These are phyloP conservation scores for Pythium guiyangense DNA, from an alignment of 352 stramenopile genomes.

Conservation along the genomic window DNA sequence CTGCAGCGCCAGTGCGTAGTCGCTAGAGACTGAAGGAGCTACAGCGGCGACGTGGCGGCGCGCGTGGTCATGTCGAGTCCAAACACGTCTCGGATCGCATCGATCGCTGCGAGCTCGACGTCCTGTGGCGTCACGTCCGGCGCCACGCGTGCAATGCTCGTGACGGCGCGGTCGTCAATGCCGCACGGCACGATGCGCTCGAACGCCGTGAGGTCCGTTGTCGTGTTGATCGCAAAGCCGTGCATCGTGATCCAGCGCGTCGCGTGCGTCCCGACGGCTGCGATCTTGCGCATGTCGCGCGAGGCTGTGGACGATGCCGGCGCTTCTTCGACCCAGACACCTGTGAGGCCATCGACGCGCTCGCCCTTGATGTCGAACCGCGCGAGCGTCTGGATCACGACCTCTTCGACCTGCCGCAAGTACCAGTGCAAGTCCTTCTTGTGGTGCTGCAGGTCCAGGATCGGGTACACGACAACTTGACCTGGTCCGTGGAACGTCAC, in stretches of 20 bases:
- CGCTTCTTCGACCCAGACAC: slow-evolving; percentile 93
- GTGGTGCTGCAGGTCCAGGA: slow-evolving; percentile 94
- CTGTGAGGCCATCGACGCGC: slow-evolving; percentile 90
- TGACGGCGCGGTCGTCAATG: slow-evolving; percentile 89
- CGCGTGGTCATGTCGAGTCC: slow-evolving; percentile 52
- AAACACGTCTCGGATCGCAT: slow-evolving; percentile 69
- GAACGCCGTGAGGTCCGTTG: slow-evolving; percentile 90
- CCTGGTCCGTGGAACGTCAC: slow-evolving; percentile 98
- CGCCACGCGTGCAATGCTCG: slow-evolving; percentile 62
- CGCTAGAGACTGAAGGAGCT: not conserved
- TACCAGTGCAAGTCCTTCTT: slow-evolving; percentile 98
- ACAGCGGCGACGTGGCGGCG: slow-evolving; percentile 31
- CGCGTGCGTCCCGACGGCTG: slow-evolving; percentile 93
- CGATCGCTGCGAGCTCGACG: slow-evolving; percentile 64
- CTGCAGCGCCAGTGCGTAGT: too few species aligned
- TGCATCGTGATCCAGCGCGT: slow-evolving; percentile 98
- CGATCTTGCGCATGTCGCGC: slow-evolving; percentile 92
- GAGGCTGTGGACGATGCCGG: not conserved
- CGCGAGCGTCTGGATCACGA: slow-evolving; percentile 91
- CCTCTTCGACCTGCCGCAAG: slow-evolving; percentile 93
- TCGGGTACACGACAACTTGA: slow-evolving; percentile 97
- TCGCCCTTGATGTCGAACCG: slow-evolving; percentile 86
- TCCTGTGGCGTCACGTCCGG: slow-evolving; percentile 44
- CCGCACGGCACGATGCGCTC: slow-evolving; percentile 97
- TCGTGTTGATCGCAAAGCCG: slow-evolving; percentile 97